These are phyloP conservation scores for Lagenidium giganteum DNA, from an alignment of 352 stramenopile species.

Conservation along the genomic window DNA sequence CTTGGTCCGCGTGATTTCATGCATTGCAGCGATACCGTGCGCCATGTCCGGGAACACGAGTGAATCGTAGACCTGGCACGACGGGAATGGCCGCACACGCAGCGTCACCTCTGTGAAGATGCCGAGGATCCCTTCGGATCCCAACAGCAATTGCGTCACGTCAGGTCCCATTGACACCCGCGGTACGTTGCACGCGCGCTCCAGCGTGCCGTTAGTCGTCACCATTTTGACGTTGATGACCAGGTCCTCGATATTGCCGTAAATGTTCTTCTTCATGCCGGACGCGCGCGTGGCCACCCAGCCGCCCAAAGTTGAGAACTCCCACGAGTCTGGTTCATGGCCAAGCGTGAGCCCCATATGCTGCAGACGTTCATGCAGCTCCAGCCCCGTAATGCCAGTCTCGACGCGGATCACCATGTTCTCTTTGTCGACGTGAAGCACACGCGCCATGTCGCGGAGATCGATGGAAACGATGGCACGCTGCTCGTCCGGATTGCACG, in stretches of 20 bases:
- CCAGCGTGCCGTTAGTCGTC: constrained; percentile 58
- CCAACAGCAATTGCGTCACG: constrained; percentile 78
- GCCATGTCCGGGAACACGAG: constrained; percentile 86
- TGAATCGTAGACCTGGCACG: constrained; percentile 85
- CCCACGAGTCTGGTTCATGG: constrained; percentile 91
- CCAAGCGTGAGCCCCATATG: constrained; percentile 86
- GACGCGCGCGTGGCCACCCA: constrained; percentile 92
- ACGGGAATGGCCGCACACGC: constrained; percentile 81
- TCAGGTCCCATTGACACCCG: constrained; percentile 89
- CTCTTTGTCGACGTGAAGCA: constrained; percentile 62
- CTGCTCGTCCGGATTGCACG: constrained; percentile 56
- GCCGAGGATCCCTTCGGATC: constrained; percentile 94
- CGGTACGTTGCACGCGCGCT: constrained; percentile 41
- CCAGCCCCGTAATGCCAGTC: constrained; percentile 87
- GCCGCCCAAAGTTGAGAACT: constrained; percentile 92
- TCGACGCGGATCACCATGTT: constrained; percentile 88
- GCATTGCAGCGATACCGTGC: constrained; percentile 73
- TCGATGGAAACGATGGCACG: constrained; percentile 93
- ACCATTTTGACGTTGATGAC: constrained; percentile 81
- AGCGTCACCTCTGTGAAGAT: constrained; percentile 93
- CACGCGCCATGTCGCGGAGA: constrained; percentile 87
- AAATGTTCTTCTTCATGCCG: constrained; percentile 93
- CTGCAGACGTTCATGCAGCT: constrained; percentile 85
- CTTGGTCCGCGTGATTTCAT: constrained; percentile 63
- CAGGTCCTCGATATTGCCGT: constrained; percentile 95